phyloP scores from a whole-genome alignment of 2,329 filamentous ascomycete genomes.

The Aspergillus nomiae region DNA sequence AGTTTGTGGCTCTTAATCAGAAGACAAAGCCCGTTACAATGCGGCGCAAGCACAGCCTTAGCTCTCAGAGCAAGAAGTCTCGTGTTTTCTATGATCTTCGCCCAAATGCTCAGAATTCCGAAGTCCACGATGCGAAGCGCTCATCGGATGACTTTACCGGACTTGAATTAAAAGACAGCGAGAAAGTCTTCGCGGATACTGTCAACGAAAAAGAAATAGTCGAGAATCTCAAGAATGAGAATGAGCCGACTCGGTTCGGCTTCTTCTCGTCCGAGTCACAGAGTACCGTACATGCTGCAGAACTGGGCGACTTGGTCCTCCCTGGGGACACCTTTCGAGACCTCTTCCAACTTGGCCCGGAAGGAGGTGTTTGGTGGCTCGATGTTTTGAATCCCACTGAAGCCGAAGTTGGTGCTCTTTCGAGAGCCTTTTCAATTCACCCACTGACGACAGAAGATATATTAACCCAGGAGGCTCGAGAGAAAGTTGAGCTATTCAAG shows the following conservation, averaged over 20 bases:
- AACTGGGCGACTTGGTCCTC: conserved; percentile 83
- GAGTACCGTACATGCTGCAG: conserved; percentile 86
- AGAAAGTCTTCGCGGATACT: conserved; percentile 35
- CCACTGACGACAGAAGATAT: conserved; percentile 97
- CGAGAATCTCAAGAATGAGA: conserved; percentile 43
- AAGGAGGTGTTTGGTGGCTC: conserved; percentile 96
- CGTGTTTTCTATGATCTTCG: conserved; percentile 66
- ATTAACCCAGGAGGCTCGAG: conserved; percentile 87
- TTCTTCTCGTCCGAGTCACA: conserved; percentile 97
- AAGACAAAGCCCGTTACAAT: conserved; percentile 48
- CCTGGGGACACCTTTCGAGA: conserved; percentile 88
- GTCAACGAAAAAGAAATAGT: conserved; percentile 37
- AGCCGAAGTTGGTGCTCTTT: conserved; percentile 83
- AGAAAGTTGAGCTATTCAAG: conserved; percentile 97
- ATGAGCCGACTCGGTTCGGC: conserved; percentile 80
- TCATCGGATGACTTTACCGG: conserved; percentile 34
- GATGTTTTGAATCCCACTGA: conserved; percentile 89
- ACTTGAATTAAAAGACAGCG: conserved; percentile 28
- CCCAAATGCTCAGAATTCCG: conserved; percentile 36
- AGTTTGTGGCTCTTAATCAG: conserved; percentile 71
- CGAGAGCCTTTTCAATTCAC: conserved; percentile 93
- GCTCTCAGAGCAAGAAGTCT: conserved; percentile 52
- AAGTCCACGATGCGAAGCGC: conserved; percentile 39
- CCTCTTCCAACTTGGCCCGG: conserved; percentile 72
- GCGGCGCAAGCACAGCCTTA: conserved; percentile 48